Evolutionary conservation across 257 asterid species (phyloP).

Genomic region (Linderniella brevidens): DNA sequence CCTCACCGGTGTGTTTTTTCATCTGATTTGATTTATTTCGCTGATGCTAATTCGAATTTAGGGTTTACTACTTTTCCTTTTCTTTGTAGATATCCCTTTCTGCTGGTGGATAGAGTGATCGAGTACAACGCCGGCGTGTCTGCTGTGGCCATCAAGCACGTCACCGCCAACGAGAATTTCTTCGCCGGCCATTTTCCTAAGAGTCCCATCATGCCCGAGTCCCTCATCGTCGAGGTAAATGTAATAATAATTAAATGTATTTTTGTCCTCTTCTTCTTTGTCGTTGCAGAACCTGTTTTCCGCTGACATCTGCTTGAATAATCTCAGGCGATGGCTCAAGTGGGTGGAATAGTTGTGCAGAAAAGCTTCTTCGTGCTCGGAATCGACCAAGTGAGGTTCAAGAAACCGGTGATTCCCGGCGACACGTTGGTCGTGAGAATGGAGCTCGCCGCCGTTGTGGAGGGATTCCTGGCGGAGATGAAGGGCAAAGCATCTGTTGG

Average conservation of each 20-base stretch:
- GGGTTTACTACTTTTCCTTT: neutral
- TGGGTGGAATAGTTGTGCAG: conserved; percentile 71
- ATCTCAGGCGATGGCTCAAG: conserved; percentile 96
- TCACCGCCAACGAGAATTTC: conserved; percentile 76
- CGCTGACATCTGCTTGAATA: too few relatives aligned
- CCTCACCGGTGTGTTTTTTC: neutral
- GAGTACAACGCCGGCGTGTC: conserved; percentile 76
- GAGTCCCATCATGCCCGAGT: conserved; percentile 94
- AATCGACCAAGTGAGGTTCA: conserved; percentile 66
- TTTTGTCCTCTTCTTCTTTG: too few relatives aligned
- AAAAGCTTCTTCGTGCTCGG: conserved; percentile 78
- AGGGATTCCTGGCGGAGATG: conserved; percentile 79
- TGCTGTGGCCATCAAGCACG: conserved; percentile 88
- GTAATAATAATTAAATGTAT: too few relatives aligned
- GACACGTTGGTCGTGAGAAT: conserved; percentile 79
- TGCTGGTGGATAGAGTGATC: conserved; percentile 82
- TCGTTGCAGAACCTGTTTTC: too few relatives aligned
- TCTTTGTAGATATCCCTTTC: conserved; percentile 51
- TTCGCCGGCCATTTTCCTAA: conserved; percentile 90
- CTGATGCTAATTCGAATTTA: neutral
- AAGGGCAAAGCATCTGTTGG: conserved; percentile 89
- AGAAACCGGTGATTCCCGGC: conserved; percentile 79
- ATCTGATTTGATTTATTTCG: neutral
- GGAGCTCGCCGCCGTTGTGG: conserved; percentile 63
- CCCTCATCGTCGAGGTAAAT: conserved; percentile 88